Conservation (phyloP, 768 basidiomycete species). For the Amanita pallidorosea region DNA sequence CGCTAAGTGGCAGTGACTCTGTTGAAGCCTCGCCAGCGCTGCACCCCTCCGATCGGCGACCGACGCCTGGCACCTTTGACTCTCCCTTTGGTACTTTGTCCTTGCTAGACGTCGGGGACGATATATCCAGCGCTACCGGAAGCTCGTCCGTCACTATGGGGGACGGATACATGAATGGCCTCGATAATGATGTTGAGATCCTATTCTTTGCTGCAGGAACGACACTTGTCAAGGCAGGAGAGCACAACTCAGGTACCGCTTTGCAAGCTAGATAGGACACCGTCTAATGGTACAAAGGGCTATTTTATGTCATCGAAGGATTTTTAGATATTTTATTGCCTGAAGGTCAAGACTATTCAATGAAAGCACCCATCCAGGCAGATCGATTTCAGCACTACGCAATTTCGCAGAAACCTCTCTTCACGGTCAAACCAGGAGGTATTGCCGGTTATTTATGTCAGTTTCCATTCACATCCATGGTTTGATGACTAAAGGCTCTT, state of each 20-base stretch:
- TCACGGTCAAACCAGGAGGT: conserved; percentile 94
- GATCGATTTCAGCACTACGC: conserved; percentile 17
- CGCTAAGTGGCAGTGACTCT: conserved; percentile 58
- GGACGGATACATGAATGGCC: conserved; percentile 60
- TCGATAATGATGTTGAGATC: conserved; percentile 97
- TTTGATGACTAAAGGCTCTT: conserved; percentile 3
- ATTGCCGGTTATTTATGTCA: conserved; percentile 92
- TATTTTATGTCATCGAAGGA: conserved; percentile 95
- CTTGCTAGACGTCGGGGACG: conserved; percentile 61
- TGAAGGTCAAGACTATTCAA: conserved; percentile 19
- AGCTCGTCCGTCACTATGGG: conserved; percentile 39
- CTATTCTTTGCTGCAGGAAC: conserved; percentile 85
- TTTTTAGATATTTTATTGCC: conserved; percentile 88
- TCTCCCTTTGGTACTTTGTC: conserved; percentile 72
- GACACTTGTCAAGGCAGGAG: conserved; percentile 80
- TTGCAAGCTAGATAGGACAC: conserved; percentile 2
- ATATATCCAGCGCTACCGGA: conserved; percentile 55
- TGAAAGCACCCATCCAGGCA: conserved; percentile 7
- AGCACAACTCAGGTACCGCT: conserved; percentile 65
- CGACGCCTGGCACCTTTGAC: conserved; percentile 31
- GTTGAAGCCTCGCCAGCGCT: conserved; percentile 57
- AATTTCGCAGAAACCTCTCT: conserved; percentile 55
- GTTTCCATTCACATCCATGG: conserved; percentile 7
- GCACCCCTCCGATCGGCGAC: conserved; percentile 31
- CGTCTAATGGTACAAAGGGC: conserved; percentile 28